Conservation (phyloP, 2,329 filamentous ascomycete species). For the Sarocladium strictum region DNA sequence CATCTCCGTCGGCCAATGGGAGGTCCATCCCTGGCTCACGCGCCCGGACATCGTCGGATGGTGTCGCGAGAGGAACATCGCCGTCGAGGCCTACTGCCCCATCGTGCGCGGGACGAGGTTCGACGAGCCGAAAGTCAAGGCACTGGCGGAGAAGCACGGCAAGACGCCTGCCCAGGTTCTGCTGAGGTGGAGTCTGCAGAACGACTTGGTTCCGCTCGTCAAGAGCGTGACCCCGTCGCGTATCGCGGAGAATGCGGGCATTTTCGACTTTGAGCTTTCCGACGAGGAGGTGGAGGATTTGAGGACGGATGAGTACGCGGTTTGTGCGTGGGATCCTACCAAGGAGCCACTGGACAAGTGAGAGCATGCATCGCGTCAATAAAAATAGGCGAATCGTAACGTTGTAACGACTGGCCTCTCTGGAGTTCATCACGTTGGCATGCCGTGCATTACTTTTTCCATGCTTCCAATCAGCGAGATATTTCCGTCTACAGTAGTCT, state of each 20-base stretch:
- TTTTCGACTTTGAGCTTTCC: conserved; percentile 51
- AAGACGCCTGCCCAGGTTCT: conserved; percentile 73
- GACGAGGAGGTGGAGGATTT: conserved; percentile 45
- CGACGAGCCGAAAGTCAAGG: conserved; percentile 58
- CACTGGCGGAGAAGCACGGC: conserved; percentile 63
- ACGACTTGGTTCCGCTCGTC: conserved; percentile 65
- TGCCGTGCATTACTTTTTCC: no score
- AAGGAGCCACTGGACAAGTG: conserved; percentile 28
- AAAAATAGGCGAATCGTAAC: no score
- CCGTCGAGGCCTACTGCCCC: conserved; percentile 58
- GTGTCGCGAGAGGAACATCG: conserved; percentile 59
- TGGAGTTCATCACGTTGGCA: no score
- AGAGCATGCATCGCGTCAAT: no score
- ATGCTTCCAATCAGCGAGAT: no score
- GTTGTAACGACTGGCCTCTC: no score
- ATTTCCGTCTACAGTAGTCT: no score
- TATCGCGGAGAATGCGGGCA: conserved; percentile 56
- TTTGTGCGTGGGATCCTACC: conserved; percentile 52
- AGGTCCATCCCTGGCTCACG: conserved; percentile 83
- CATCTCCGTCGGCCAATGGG: conserved; percentile 80
- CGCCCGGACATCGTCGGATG: conserved; percentile 75
- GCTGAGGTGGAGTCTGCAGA: conserved; percentile 77
- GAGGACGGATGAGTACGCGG: conserved; percentile 46
- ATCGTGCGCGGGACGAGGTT: conserved; percentile 63
- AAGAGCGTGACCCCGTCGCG: conserved; percentile 66